A percentile compares a stretch with the other conserved stretches of the same genome.
These are phyloP conservation scores for Cutaneotrichosporon sp. DNA, from an alignment of 1,284 basidiomycete species.

Conservation along the genomic window DNA sequence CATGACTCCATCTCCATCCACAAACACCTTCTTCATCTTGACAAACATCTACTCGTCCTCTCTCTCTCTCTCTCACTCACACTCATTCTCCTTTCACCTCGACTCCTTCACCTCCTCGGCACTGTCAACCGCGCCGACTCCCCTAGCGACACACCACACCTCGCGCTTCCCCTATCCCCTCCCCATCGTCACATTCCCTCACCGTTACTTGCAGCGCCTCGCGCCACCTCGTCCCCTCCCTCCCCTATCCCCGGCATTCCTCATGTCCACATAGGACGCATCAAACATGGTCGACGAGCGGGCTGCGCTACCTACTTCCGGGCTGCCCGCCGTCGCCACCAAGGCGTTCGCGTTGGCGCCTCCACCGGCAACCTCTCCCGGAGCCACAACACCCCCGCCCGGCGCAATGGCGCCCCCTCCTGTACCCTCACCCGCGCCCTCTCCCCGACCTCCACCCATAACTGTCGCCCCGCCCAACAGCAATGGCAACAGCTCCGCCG, in stretches of 20 bases:
- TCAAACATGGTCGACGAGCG: conserved; percentile 4
- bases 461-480: background rate
- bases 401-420: background rate
- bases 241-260: background rate
- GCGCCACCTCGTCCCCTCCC: background rate
- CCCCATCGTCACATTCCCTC: background rate
- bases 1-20: too few species aligned
- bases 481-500: background rate
- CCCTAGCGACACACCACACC: too few species aligned
- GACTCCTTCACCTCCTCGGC: too few species aligned
- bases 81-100: too few species aligned
- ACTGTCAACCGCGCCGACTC: too few species aligned
- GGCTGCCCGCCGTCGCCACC: background rate
- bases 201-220: background rate
- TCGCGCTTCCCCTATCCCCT: background rate
- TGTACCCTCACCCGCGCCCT: too few species aligned
- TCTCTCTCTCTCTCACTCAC: too few species aligned
- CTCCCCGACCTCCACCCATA: background rate
- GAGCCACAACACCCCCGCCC: too few species aligned
- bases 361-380: too few species aligned
- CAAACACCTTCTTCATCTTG: too few species aligned
- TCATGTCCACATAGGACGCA: conserved; percentile 5
- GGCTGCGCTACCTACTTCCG: background rate
- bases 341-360: background rate
- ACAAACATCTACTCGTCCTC: too few species aligned